Conservation (phyloP, 1,139 yeast species). For the Scheffersomyces quercinus region DNA sequence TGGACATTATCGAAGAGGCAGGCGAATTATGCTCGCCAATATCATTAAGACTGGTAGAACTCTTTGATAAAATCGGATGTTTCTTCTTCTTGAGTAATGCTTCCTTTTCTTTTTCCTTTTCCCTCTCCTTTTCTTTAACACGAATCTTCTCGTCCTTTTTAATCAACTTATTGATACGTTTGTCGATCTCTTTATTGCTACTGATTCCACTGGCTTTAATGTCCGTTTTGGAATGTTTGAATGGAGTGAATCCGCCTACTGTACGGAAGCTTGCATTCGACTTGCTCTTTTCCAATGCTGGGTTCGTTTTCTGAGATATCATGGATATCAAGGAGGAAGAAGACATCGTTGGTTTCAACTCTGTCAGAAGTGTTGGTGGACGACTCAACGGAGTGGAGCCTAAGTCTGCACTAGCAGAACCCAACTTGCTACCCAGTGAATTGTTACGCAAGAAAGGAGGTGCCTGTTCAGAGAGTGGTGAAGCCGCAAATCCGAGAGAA, state of each 20-base stretch:
- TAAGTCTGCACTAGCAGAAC: not conserved
- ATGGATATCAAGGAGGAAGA: conserved; percentile 7
- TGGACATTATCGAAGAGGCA: conserved; percentile 9
- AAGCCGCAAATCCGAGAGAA: too few relatives aligned
- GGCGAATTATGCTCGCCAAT: conserved; percentile 7
- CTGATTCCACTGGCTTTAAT: conserved; percentile 12
- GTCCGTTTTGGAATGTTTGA: conserved; percentile 25
- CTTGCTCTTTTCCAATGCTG: conserved; percentile 21
- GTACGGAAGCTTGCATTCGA: conserved; percentile 29
- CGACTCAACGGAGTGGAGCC: not conserved
- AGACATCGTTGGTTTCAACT: conserved; percentile 7
- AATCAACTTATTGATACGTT: conserved; percentile 28
- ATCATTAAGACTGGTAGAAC: not conserved
- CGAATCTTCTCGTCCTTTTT: conserved; percentile 32
- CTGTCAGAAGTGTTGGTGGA: conserved; percentile 3
- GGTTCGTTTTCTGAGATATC: conserved; percentile 2
- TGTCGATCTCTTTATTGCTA: conserved; percentile 30
- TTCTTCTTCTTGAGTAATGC: not conserved
- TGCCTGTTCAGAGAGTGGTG: too few relatives aligned
- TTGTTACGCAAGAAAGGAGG: not conserved
- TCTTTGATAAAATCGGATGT: not conserved
- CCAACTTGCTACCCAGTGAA: not conserved
- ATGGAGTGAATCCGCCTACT: conserved; percentile 28
- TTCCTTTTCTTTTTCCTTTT: conserved; percentile 8
- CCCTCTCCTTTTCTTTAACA: conserved; percentile 17